Conservation (phyloP, 495 filamentous ascomycete species). For the Xylaria longipes region DNA sequence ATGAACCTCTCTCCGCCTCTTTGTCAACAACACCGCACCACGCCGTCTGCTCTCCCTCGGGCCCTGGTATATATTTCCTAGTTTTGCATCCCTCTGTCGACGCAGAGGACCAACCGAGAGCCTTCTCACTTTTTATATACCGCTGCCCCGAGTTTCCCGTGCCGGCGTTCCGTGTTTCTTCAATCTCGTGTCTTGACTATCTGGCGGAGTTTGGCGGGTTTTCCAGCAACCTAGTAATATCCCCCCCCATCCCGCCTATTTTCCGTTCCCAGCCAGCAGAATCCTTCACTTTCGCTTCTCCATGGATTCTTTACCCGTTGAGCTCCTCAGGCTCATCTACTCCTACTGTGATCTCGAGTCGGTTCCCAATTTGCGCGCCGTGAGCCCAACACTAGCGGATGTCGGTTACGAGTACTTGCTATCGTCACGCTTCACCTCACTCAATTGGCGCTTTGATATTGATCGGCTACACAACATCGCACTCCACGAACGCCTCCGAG, state of each 20-base stretch:
- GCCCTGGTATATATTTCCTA: conserved; percentile 11
- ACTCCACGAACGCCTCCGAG: conserved; percentile 49
- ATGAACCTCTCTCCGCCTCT: conserved; percentile 42
- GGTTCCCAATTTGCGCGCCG: conserved; percentile 49
- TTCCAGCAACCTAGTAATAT: conserved; percentile 9
- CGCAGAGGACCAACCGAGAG: conserved; percentile 26
- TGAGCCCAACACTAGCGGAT: conserved; percentile 45
- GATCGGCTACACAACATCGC: conserved; percentile 51
- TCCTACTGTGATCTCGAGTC: conserved; percentile 48
- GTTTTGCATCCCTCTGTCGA: conserved; percentile 15
- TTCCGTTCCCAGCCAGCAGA: conserved; percentile 7
- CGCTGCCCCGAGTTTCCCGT: conserved; percentile 27
- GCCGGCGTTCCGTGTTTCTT: conserved; percentile 34
- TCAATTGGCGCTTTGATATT: conserved; percentile 56
- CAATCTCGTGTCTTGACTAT: conserved; percentile 23
- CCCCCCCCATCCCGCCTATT: conserved; percentile 21
- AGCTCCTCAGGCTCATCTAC: conserved; percentile 56
- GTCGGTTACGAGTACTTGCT: conserved; percentile 55
- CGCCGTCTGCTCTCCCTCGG: conserved; percentile 10
- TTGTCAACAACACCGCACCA: conserved; percentile 32
- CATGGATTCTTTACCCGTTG: conserved; percentile 52
- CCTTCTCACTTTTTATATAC: conserved; percentile 32
- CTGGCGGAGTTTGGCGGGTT: conserved; percentile 36
- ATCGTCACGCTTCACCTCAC: conserved; percentile 47
- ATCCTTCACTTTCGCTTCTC: conserved; percentile 4